Percentiles rank a stretch among this genome's conserved stretches.
phyloP scores from a whole-genome alignment of 371 early-diverging fungal species.

The Mortierella sp. region DNA sequence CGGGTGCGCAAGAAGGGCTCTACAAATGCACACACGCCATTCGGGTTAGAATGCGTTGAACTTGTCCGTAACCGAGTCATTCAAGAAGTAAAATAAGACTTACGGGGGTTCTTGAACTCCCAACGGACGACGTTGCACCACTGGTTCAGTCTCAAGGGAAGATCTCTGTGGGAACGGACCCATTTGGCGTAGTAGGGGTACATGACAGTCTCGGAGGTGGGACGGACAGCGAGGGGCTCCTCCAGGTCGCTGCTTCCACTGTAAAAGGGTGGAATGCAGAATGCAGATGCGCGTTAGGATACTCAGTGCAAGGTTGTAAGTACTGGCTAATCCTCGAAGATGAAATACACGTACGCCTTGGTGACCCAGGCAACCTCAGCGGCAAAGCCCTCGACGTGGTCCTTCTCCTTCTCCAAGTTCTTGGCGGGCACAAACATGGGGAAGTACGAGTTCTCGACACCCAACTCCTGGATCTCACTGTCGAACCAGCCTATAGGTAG shows the following conservation, averaged over 20 bases:
- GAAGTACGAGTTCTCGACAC: slow-evolving; percentile 99
- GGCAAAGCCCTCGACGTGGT: slow-evolving; percentile 99
- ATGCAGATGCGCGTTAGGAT: background rate
- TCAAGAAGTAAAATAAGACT: slow-evolving; percentile 40
- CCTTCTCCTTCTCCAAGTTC: slow-evolving; percentile 97
- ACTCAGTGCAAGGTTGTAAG: too few species aligned
- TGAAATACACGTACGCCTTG: slow-evolving; percentile 74
- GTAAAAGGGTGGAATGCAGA: background rate
- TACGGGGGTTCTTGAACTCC: slow-evolving; percentile 99
- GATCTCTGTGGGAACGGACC: slow-evolving; percentile 98
- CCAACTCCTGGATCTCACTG: slow-evolving; percentile 89
- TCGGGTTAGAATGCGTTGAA: slow-evolving; percentile 3
- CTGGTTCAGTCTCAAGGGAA: slow-evolving; percentile 99
- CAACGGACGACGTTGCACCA: slow-evolving; percentile 99
- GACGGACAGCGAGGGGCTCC: slow-evolving; percentile 99
- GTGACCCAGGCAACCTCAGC: slow-evolving; percentile 99
- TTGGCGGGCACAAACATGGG: slow-evolving; percentile 99
- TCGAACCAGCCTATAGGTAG: slow-evolving; percentile 87
- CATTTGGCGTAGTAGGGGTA: slow-evolving; percentile 99
- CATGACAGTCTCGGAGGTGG: slow-evolving; percentile 99
- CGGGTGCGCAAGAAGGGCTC: slow-evolving; percentile 99
- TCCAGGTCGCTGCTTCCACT: slow-evolving; percentile 93
- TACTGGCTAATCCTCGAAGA: too few species aligned
- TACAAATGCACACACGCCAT: slow-evolving; percentile 28
- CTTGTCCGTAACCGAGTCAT: too few species aligned